phyloP scores from a whole-genome alignment of 164 flowering plant genomes.

The Kingdonia uniflora region DNA sequence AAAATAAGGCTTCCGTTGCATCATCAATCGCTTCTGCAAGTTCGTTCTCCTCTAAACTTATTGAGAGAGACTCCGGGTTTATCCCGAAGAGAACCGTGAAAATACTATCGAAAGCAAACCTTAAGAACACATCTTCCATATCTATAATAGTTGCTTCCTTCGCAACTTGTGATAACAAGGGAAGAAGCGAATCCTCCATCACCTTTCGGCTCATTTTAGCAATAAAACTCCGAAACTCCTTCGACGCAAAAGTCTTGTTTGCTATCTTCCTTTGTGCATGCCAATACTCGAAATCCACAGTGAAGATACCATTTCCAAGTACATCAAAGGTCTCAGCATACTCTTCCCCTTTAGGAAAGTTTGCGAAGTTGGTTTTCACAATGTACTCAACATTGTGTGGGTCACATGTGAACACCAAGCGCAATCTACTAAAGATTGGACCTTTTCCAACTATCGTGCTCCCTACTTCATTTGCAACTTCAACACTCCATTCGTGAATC shows the following conservation, averaged over 20 bases:
- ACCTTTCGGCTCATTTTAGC: neutral
- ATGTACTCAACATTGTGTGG: constrained; percentile 9
- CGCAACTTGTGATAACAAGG: constrained; percentile 5
- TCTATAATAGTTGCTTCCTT: constrained; percentile 2
- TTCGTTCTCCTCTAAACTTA: neutral
- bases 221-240: neutral
- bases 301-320: constrained; percentile 10
- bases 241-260: neutral
- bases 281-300: constrained; percentile 6
- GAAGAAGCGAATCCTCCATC: constrained; percentile 10
- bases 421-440: constrained; percentile 1
- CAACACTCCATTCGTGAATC: constrained; percentile 8
- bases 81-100: constrained; percentile 5
- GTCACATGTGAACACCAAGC: constrained; percentile 7
- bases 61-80: constrained; percentile 4
- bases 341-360: constrained; percentile 8
- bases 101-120: constrained; percentile 9
- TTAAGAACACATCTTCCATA: constrained; percentile 10
- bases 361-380: constrained; percentile 10
- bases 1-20: constrained; percentile 5
- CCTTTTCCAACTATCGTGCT: constrained; percentile 3
- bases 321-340: constrained; percentile 5
- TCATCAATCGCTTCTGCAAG: constrained; percentile 9
- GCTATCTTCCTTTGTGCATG: constrained; percentile 11
- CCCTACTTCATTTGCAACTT: neutral